Base-by-base conservation (phyloP, 2,329 filamentous ascomycete species). In the Trichothecium roseum region DNA sequence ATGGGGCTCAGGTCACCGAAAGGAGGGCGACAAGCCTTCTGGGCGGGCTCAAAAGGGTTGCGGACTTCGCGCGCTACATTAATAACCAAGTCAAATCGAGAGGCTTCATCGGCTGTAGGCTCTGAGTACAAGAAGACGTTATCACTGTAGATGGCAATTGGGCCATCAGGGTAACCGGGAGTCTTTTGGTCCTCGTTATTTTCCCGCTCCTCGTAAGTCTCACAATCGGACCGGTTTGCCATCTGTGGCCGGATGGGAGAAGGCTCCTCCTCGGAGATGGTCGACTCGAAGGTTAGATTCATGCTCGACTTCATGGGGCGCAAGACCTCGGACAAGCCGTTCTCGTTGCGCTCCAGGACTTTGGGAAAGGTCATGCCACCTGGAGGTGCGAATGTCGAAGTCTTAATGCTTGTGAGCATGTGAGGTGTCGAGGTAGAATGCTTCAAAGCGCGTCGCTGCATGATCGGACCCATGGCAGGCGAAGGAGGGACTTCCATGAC, bases 51-150 rank as follows among this genome's bases (percentile, higher is more conserved):
- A 50, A 89, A 86, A 0, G 84, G 84, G 48, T 91, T 88, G 38
- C 69, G 68, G 3, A 91, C 84, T 56, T 93, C 84, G 39, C 81
- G 78, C 1, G 84, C 84, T 6, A 89, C 84, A 44, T 93, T 93
- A 51, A 91, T 78, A 14, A 93, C 77, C 3, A 89, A 80, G 46
- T 91, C 85, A 44, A 88, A 93, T 24, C 73, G 68, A 9, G 79
- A 69, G 3, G 84, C 84, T 52, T 88, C 81, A 28, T 87, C 79
- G 0, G 78, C 78, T 1, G 80, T 84, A 1, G 84, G 84, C 52
- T 93, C 84, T 28, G 84, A 65, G 49, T 88, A 93, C 1, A 91
- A 68, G 50, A 78, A 87, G 7, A 93, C 77, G 30, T 80, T 74
- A 39, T 84, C 79, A 36, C 77, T 78, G 45, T 89, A 88, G 34